Conservation (phyloP, 1,284 basidiomycete genomes). For the Acaromyces ingoldii region DNA sequence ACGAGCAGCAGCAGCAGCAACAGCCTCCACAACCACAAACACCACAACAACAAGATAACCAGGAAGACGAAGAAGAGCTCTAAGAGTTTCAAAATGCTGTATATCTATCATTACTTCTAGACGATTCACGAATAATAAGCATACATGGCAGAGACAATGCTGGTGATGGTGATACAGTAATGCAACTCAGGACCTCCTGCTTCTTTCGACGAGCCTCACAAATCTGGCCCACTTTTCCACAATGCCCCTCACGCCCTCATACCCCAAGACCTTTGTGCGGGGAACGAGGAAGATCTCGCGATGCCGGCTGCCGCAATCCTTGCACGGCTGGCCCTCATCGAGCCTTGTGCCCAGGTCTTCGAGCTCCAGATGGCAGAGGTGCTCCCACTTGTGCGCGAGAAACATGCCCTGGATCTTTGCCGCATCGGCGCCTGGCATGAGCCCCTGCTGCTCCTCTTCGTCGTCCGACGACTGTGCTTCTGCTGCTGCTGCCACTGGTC, state of each 20-base stretch:
- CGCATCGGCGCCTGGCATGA: conserved; percentile 17
- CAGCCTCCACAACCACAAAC: no score
- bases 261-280: conserved; percentile 6
- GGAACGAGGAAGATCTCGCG: conserved; percentile 36
- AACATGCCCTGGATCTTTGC: conserved; percentile 8
- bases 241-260: conserved; percentile 8
- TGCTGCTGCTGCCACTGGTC: neutral
- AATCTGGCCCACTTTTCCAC: conserved; percentile 24
- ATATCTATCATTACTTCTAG: no score
- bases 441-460: no score
- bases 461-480: no score
- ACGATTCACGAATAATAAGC: no score
- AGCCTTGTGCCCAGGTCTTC: conserved; percentile 12
- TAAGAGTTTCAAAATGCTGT: no score
- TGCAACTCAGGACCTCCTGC: no score
- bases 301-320: conserved; percentile 25
- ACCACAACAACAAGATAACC: no score
- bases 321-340: conserved; percentile 12
- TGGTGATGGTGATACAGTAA: no score
- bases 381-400: conserved; percentile 30
- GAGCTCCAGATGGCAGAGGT: conserved; percentile 29
- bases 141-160: no score
- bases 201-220: neutral
- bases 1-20: neutral
- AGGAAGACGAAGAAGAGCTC: no score